Conservation (phyloP, 208 protist genomes). For the Trypanosoma melophagium region DNA sequence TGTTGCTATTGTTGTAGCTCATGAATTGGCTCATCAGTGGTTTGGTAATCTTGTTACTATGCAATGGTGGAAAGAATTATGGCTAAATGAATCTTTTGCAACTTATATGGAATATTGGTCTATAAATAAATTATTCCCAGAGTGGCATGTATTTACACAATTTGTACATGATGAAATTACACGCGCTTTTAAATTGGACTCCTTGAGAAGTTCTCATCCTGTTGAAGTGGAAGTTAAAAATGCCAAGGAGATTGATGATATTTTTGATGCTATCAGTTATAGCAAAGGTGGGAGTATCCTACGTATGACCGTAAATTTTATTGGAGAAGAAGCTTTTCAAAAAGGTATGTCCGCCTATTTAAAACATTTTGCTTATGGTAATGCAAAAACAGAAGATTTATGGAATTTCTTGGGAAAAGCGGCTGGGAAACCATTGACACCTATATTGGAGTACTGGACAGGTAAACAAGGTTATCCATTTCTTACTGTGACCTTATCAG, state of each 20-base stretch:
- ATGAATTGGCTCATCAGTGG: constrained; percentile 97
- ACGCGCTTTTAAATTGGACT: constrained; percentile 82
- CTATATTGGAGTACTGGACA: constrained; percentile 72
- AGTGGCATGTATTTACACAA: constrained; percentile 75
- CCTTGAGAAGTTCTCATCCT: constrained; percentile 83
- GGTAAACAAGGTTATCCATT: constrained; percentile 75
- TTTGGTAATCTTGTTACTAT: constrained; percentile 99
- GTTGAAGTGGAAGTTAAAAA: constrained; percentile 87
- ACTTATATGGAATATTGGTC: constrained; percentile 85
- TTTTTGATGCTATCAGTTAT: constrained; percentile 94
- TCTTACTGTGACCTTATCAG: constrained; percentile 33
- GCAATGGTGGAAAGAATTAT: constrained; percentile 97
- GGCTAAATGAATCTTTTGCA: constrained; percentile 98
- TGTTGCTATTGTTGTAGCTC: constrained; percentile 85
- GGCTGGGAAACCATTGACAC: constrained; percentile 50
- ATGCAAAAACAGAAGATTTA: constrained; percentile 82
- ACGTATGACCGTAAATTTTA: constrained; percentile 83
- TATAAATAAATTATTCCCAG: constrained; percentile 75
- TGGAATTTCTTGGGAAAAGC: constrained; percentile 79
- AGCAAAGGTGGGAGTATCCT: constrained; percentile 84
- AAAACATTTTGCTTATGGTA: constrained; percentile 60
- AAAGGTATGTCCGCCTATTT: constrained; percentile 80
- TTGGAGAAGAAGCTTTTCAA: constrained; percentile 83
- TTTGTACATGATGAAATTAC: constrained; percentile 73
- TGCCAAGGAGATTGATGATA: constrained; percentile 89